Conservation (phyloP, 306 rosid genomes). For the Cicer cuneatum region DNA sequence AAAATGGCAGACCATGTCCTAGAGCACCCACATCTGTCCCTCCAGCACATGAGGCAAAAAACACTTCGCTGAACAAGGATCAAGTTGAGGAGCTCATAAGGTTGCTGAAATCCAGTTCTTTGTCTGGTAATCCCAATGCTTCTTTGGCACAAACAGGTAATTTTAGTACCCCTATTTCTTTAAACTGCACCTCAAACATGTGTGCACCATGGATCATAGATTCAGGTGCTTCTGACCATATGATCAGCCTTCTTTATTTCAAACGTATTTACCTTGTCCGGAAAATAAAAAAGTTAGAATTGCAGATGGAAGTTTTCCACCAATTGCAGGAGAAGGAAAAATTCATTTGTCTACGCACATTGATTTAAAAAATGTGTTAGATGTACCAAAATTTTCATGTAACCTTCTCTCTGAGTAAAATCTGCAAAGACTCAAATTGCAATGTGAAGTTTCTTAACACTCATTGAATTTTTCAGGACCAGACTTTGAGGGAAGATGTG, state of each 20-base stretch:
- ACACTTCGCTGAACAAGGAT: background rate
- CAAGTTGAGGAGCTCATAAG: constrained; percentile 1
- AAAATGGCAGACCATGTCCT: no score
- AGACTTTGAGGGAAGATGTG: no score
- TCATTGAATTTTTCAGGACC: no score
- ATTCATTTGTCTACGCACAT: background rate
- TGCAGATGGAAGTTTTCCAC: background rate
- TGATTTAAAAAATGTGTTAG: background rate
- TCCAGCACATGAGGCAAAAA: background rate
- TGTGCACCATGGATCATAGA: no score
- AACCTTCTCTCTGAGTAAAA: constrained; percentile 1
- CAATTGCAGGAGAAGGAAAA: background rate
- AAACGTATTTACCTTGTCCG: no score
- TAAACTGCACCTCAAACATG: no score
- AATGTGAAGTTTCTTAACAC: background rate
- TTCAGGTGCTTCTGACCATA: no score
- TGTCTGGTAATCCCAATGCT: background rate
- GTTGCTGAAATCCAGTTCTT: background rate
- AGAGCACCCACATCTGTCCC: no score
- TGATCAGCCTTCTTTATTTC: no score
- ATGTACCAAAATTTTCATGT: background rate
- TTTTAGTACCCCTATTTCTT: background rate
- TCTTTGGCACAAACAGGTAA: background rate
- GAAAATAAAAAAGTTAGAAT: no score
- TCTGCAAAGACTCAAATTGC: background rate